Percentiles rank a stretch among this genome's conserved stretches.
Conservation (phyloP, 768 basidiomycete species). For the Lentinula raphanica region DNA sequence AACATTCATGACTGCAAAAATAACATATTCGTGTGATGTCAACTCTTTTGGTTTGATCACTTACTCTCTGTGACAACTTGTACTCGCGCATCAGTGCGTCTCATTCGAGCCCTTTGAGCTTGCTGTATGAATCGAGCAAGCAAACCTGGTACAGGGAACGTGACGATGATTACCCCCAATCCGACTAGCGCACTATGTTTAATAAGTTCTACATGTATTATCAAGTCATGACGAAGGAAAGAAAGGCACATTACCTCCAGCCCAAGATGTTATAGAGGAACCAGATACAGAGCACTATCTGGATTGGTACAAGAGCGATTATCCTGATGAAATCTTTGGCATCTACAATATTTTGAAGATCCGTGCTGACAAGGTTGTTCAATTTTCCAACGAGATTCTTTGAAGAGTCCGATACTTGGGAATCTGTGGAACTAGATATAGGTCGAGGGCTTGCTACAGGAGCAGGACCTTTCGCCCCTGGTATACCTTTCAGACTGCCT, state of each 20-base stretch:
- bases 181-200: slow-evolving; percentile 37
- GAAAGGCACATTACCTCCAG: slow-evolving; percentile 1
- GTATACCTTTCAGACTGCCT: background rate
- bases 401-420: slow-evolving; percentile 6
- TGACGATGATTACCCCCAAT: slow-evolving; percentile 31
- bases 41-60: slow-evolving; percentile 21
- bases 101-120: slow-evolving; percentile 25
- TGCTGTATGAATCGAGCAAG: slow-evolving; percentile 12
- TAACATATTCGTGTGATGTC: background rate
- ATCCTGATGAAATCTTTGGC: slow-evolving; percentile 11
- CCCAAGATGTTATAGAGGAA: slow-evolving; percentile 6
- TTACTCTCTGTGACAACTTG: slow-evolving; percentile 38
- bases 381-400: slow-evolving; percentile 42
- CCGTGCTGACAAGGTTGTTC: slow-evolving; percentile 45
- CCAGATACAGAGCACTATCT: background rate
- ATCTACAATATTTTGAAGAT: slow-evolving; percentile 36
- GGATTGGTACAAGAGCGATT: background rate
- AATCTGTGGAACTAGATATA: background rate
- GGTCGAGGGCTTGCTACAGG: background rate
- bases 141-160: slow-evolving; percentile 38
- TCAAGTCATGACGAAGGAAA: background rate
- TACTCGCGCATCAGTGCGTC: slow-evolving; percentile 39
- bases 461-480: background rate
- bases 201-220: too few species aligned
- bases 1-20: slow-evolving; percentile 34